These are phyloP conservation scores for Quercus wislizeni DNA, from an alignment of 306 rosid genomes.

Conservation along the genomic window DNA sequence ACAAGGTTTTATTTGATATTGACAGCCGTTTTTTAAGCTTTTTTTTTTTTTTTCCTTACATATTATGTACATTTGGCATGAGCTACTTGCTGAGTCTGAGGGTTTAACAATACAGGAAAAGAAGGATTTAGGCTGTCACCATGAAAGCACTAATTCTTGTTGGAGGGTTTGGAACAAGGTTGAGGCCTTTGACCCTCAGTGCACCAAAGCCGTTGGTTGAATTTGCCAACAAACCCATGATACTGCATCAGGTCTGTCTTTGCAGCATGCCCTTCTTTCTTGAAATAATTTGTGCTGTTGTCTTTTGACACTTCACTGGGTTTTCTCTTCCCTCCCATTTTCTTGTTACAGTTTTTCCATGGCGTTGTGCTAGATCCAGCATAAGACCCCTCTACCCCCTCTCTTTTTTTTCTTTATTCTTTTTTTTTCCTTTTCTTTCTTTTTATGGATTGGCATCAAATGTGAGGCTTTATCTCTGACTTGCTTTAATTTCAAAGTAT, in stretches of 20 bases:
- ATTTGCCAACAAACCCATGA: slow-evolving; percentile 33
- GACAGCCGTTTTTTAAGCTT: not conserved
- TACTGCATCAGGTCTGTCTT: slow-evolving; percentile 24
- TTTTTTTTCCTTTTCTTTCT: not conserved
- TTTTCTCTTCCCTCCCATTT: not conserved
- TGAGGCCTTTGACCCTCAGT: slow-evolving; percentile 28
- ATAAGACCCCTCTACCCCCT: not conserved
- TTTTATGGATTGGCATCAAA: not conserved
- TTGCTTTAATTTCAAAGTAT: not conserved
- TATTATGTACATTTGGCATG: not conserved
- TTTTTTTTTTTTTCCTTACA: not conserved
- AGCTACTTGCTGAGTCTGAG: not conserved
- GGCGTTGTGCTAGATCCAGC: no score
- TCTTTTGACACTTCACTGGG: not conserved
- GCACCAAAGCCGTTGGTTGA: slow-evolving; percentile 30
- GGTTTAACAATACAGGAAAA: slow-evolving; percentile 7
- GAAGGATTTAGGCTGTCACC: not conserved
- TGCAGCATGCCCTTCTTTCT: not conserved
- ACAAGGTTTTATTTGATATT: not conserved
- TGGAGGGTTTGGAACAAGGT: slow-evolving; percentile 24
- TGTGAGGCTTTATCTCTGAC: not conserved
- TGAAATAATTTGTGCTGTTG: not conserved
- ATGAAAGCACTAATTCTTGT: slow-evolving; percentile 32
- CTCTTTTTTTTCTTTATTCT: not conserved
- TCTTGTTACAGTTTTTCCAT: no score